A percentile compares a stretch with the other conserved stretches of the same genome.
Evolutionary conservation across 306 rosid genomes (phyloP).

Genomic region (Spatholobus suberectus): DNA sequence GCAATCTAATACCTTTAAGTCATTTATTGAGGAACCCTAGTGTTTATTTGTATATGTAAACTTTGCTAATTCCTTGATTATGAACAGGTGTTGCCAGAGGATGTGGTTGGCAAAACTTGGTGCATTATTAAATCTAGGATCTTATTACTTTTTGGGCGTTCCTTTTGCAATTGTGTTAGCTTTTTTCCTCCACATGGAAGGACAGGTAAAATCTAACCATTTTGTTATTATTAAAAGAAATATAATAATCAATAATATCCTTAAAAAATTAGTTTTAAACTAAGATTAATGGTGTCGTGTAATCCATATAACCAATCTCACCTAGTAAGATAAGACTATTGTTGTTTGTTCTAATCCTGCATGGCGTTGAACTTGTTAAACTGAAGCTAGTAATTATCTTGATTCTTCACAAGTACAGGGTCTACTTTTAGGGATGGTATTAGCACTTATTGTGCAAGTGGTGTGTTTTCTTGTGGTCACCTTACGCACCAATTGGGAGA

Average conservation of each 20-base stretch:
- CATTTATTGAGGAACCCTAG: not conserved
- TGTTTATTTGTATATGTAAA: not conserved
- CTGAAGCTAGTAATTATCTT: not conserved
- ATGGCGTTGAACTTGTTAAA: not conserved
- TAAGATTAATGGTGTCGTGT: not conserved
- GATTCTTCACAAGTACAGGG: conserved; percentile 44
- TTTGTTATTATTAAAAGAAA: not conserved
- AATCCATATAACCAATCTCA: not conserved
- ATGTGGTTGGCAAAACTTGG: conserved; percentile 56
- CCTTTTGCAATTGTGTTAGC: conserved; percentile 41
- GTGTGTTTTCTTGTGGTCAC: conserved; percentile 39
- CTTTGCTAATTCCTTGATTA: not conserved
- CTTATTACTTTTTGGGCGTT: conserved; percentile 42
- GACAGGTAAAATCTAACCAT: conserved; percentile 34
- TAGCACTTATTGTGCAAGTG: conserved; percentile 52
- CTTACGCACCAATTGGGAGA: conserved; percentile 51
- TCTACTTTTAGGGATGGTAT: conserved; percentile 49
- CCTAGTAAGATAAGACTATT: not conserved
- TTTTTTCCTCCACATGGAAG: conserved; percentile 48
- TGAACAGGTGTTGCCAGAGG: conserved; percentile 50
- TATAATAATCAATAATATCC: not conserved
- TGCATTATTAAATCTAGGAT: conserved; percentile 47
- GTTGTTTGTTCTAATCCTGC: not conserved
- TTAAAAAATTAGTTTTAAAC: not conserved
- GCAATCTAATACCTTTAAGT: not conserved